These are phyloP conservation scores for Saccharomycopsis olivae DNA, from an alignment of 805 yeast genomes.

Conservation along the genomic window DNA sequence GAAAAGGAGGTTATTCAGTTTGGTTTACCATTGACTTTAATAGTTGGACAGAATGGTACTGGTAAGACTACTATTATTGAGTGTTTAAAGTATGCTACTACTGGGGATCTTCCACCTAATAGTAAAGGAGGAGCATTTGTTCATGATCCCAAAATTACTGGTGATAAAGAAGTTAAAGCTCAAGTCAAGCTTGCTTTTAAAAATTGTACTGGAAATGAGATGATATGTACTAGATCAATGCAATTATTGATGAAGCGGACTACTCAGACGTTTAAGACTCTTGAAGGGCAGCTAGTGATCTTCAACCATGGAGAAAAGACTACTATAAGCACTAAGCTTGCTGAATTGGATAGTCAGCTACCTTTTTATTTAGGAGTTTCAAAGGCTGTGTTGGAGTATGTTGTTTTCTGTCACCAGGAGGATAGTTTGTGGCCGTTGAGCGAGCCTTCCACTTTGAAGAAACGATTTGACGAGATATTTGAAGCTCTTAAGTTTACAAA, in stretches of 20 bases:
- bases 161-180: conserved; percentile 71
- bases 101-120: conserved; percentile 94
- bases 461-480: conserved; percentile 91
- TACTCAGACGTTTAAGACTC: conserved; percentile 69
- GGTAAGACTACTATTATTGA: conserved; percentile 97
- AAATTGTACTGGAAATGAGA: conserved; percentile 57
- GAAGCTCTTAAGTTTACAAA: conserved; percentile 91
- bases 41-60: conserved; percentile 93
- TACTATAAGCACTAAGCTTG: conserved; percentile 68
- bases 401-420: conserved; percentile 95
- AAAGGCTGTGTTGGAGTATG: conserved; percentile 78
- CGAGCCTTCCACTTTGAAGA: conserved; percentile 82
- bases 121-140: conserved; percentile 93
- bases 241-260: conserved; percentile 58
- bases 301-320: conserved; percentile 54
- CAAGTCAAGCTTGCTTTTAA: conserved; percentile 84
- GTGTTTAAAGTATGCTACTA: conserved; percentile 85
- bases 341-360: conserved; percentile 73
- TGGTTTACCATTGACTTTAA: conserved; percentile 81
- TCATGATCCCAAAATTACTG: conserved; percentile 79
- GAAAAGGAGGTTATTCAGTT: conserved; percentile 80
- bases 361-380: conserved; percentile 85
- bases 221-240: conserved; percentile 83
- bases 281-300: conserved; percentile 78
- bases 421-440: conserved; percentile 94